Evolutionary conservation across 495 filamentous ascomycete genomes (phyloP).

Genomic region (Stereocaulon alpinum): DNA sequence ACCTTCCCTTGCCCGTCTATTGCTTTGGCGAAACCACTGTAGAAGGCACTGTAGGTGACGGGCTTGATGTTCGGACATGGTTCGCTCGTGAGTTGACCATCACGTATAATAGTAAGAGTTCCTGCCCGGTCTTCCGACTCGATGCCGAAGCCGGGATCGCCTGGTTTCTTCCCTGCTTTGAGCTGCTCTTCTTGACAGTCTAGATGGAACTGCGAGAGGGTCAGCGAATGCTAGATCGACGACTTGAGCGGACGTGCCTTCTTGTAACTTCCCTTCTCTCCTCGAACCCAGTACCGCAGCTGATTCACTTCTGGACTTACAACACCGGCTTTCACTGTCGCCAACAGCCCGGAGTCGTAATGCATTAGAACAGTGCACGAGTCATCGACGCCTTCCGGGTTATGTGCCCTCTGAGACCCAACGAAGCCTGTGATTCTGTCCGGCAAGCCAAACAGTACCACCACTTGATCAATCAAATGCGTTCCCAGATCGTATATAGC

Average conservation of each 20-base stretch:
- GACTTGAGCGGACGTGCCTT: conserved; percentile 37
- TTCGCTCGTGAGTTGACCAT: conserved; percentile 32
- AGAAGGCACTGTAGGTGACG: conserved; percentile 63
- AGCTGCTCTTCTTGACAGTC: conserved; percentile 80
- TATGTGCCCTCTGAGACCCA: conserved; percentile 50
- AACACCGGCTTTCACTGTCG: conserved; percentile 59
- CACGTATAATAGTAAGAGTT: conserved; percentile 35
- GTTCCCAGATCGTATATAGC: conserved; percentile 75
- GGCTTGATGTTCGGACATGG: conserved; percentile 52
- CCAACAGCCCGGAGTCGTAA: conserved; percentile 50
- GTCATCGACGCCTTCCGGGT: conserved; percentile 53
- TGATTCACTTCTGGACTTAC: conserved; percentile 61
- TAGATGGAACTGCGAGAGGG: conserved; percentile 41
- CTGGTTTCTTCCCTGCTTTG: conserved; percentile 54
- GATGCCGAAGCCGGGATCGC: conserved; percentile 53
- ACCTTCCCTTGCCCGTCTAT: conserved; percentile 51
- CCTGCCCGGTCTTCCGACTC: conserved; percentile 43
- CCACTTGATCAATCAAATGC: conserved; percentile 74
- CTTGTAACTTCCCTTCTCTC: conserved; percentile 69
- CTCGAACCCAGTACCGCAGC: conserved; percentile 70
- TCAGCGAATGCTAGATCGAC: background rate
- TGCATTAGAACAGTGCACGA: conserved; percentile 58
- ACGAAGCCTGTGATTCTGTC: conserved; percentile 57
- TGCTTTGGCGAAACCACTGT: conserved; percentile 57
- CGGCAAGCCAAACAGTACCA: conserved; percentile 69